Evolutionary conservation across 768 basidiomycete genomes (phyloP), one percentile per base, ranked within the genome.

Genomic region (Panus rudis): DNA sequence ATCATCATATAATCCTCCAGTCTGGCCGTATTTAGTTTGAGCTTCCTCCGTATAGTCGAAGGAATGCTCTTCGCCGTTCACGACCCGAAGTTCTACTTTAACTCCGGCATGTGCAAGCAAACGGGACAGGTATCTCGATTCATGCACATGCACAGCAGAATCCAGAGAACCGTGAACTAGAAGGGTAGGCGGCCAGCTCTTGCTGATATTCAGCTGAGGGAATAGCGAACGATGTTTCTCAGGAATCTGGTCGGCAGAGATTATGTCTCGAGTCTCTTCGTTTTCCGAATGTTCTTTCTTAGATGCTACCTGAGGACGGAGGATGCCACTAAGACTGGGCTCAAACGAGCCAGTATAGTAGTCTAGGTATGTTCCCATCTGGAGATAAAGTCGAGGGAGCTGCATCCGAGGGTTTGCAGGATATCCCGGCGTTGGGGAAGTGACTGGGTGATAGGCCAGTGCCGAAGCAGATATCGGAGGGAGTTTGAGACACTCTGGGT

Each of bases 321-420:
- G 63, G 4, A 37, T 11, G 1, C 41, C 58, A 46, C 77, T 81
- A 14, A 83, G 56, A 46, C 77, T 76, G 17, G 70, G 66, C 12
- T 52, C 53, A 40, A 68, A 61, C 11, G 37, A 37, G 12, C 69
- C 68, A 0, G 79, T 78, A 51, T 70, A 75, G 50, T 81, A 81
- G 58, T 84, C 81, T 1, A 82, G 51, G 34, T 63, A 73, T 3
- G 54, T 55, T 14, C 80, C 83, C 14, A 75, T 63, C 54, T 85
- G 82, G 17, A 80, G 61, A 46, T 76, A 81, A 8, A 83, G 60
- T 4, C 77, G 68, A 12, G 67, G 58, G 32, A 84, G 63, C 14
- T 71, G 63, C 78, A 78, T 79, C 32, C 81, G 73, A 4, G 76
- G 75, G 51, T 80, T 79, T 1, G 76, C 72, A 4, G 81, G 79